Conservation (phyloP, 148 eudicot species). For the Rhododendron molle region DNA sequence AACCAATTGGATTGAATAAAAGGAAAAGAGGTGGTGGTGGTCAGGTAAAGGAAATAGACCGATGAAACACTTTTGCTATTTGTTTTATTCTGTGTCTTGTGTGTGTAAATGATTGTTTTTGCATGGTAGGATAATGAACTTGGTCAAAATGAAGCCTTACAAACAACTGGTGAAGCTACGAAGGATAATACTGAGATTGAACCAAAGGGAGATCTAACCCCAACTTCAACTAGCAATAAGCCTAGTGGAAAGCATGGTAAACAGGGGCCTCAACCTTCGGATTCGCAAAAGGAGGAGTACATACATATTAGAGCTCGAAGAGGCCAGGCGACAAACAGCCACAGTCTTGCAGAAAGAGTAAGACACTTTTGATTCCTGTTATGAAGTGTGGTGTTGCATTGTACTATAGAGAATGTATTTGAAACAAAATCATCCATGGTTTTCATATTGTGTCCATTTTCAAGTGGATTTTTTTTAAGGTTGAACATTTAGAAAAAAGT, state of each 20-base stretch:
- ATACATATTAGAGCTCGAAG: conserved; percentile 92
- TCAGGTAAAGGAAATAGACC: conserved; percentile 41
- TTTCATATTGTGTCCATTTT: not conserved
- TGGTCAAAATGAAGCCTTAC: conserved; percentile 43
- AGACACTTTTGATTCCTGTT: not conserved
- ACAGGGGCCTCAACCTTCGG: conserved; percentile 63
- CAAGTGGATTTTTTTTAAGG: not conserved
- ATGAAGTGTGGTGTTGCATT: not conserved
- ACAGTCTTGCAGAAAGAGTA: conserved; percentile 97
- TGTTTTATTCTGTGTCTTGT: not conserved
- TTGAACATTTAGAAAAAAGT: not conserved
- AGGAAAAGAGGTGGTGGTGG: conserved; percentile 55
- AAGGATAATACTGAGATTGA: conserved; percentile 37
- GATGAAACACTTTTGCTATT: not conserved
- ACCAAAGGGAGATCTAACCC: conserved; percentile 45
- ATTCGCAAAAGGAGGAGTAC: conserved; percentile 72
- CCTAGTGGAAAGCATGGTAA: conserved; percentile 59
- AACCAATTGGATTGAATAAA: conserved; percentile 56
- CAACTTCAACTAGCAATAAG: conserved; percentile 39
- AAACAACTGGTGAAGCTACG: conserved; percentile 37
- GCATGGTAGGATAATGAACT: conserved; percentile 45
- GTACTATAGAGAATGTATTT: not conserved
- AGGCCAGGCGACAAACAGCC: conserved; percentile 99
- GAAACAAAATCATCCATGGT: not conserved
- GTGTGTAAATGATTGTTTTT: not conserved